phyloP scores from a whole-genome alignment of 1,284 basidiomycete genomes.

The Thecaphora thlaspeos region DNA sequence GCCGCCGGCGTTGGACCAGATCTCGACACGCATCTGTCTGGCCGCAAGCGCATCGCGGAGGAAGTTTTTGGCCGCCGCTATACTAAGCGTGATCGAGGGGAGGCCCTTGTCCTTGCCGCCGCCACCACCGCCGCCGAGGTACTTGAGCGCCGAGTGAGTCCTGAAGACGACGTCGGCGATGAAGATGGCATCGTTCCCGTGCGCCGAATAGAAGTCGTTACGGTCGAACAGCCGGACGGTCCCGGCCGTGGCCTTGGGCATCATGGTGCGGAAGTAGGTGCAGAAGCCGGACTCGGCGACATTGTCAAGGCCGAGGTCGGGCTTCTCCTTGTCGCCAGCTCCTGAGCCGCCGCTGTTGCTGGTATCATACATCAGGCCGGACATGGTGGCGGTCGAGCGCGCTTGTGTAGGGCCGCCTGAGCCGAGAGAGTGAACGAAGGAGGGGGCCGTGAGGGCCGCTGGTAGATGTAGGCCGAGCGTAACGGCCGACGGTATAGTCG shows the following conservation, averaged over 20 bases:
- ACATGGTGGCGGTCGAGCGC: constrained; percentile 45
- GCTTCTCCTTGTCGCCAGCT: constrained; percentile 37
- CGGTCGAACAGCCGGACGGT: constrained; percentile 56
- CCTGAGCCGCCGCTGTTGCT: constrained; percentile 10
- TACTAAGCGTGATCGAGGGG: constrained; percentile 70
- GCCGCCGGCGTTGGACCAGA: constrained; percentile 64
- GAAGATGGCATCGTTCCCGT: constrained; percentile 83
- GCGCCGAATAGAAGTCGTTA: constrained; percentile 80
- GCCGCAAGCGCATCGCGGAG: constrained; percentile 85
- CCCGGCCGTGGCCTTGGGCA: constrained; percentile 31
- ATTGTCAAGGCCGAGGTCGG: constrained; percentile 42
- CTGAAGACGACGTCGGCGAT: constrained; percentile 74
- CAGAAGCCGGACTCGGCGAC: constrained; percentile 46
- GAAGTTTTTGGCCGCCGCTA: constrained; percentile 78
- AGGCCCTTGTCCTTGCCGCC: constrained; percentile 35
- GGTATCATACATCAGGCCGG: constrained; percentile 52
- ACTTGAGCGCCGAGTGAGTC: constrained; percentile 55
- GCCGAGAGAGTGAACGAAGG: too few species aligned
- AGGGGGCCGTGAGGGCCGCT: too few species aligned
- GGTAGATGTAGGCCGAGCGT: too few species aligned
- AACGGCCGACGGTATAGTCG: too few species aligned
- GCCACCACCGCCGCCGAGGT: constrained; percentile 37
- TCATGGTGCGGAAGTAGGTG: constrained; percentile 36
- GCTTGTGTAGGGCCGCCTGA: too few species aligned
- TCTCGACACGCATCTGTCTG: constrained; percentile 90